phyloP scores from a whole-genome alignment of 2,329 filamentous ascomycete genomes.

The Diaporthe citrichinensis region DNA sequence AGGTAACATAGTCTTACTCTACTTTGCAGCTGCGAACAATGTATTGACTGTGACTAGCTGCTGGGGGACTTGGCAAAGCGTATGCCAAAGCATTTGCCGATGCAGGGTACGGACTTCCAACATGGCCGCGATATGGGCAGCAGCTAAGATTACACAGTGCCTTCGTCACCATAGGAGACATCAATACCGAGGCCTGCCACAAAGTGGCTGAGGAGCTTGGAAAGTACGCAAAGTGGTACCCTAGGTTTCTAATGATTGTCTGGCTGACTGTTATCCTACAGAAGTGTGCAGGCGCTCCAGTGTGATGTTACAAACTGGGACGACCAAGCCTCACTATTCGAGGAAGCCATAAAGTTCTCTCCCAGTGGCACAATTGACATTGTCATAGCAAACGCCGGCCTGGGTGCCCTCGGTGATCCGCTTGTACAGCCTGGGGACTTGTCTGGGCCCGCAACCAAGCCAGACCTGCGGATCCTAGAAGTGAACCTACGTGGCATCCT shows the following conservation, averaged over 20 bases:
- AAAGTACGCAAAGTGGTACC: background rate
- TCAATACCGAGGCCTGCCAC: background rate
- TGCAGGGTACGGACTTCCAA: background rate
- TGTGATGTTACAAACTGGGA: background rate
- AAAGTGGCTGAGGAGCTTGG: background rate
- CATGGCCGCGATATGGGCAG: no score
- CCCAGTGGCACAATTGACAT: background rate
- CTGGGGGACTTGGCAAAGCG: background rate
- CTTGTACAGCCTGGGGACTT: background rate
- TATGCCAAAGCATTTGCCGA: background rate
- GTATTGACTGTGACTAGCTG: background rate
- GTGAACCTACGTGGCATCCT: background rate
- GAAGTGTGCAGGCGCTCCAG: background rate
- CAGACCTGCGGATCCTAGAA: background rate
- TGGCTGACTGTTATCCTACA: background rate
- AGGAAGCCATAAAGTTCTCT: background rate
- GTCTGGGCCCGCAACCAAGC: background rate
- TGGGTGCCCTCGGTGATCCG: background rate
- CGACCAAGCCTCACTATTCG: background rate
- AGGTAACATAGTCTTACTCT: background rate
- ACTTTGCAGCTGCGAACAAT: fast-evolving
- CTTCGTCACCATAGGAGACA: background rate
- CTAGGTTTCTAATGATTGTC: fast-evolving
- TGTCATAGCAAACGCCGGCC: background rate
- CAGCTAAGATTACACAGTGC: background rate